Conservation (phyloP, 805 yeast species). For the Torulaspora indica region DNA sequence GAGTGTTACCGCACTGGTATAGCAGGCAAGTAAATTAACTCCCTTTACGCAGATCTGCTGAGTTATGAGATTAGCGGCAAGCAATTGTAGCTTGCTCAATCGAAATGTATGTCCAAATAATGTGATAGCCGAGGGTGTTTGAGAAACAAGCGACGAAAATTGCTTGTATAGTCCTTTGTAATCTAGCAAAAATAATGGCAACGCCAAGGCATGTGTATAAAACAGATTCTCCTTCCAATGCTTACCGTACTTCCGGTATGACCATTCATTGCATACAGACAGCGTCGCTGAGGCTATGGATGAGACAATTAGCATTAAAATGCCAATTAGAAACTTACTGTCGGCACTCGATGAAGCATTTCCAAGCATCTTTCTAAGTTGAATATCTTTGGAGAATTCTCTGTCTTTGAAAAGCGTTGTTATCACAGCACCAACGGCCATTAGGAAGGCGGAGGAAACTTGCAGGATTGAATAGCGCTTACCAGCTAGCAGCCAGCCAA, state of each 20-base stretch:
- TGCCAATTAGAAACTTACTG: conserved; percentile 24
- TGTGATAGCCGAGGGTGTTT: conserved; percentile 12
- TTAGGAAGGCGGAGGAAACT: conserved; percentile 45
- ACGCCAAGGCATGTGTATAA: conserved; percentile 51
- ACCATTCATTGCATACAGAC: conserved; percentile 53
- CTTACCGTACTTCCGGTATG: conserved; percentile 47
- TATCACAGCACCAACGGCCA: conserved; percentile 53
- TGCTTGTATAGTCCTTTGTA: conserved; percentile 33
- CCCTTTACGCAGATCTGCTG: conserved; percentile 64
- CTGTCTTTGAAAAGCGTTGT: conserved; percentile 36
- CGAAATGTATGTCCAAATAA: not conserved
- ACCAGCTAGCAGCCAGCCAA: conserved; percentile 46
- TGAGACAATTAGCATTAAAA: conserved; percentile 38
- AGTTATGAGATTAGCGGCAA: conserved; percentile 45
- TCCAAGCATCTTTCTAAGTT: not conserved
- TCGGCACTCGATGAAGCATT: conserved; percentile 2
- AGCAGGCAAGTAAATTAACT: conserved; percentile 57
- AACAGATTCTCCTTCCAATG: conserved; percentile 65
- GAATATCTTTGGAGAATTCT: conserved; percentile 20
- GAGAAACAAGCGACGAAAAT: conserved; percentile 26
- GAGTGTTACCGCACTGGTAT: conserved; percentile 57
- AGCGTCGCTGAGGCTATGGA: conserved; percentile 49
- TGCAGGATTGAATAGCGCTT: conserved; percentile 46
- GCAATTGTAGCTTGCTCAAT: conserved; percentile 24
- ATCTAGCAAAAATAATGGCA: conserved; percentile 49